These are phyloP conservation scores for Podila epigama DNA, from an alignment of 192 early-diverging fungal species.

Conservation along the genomic window DNA sequence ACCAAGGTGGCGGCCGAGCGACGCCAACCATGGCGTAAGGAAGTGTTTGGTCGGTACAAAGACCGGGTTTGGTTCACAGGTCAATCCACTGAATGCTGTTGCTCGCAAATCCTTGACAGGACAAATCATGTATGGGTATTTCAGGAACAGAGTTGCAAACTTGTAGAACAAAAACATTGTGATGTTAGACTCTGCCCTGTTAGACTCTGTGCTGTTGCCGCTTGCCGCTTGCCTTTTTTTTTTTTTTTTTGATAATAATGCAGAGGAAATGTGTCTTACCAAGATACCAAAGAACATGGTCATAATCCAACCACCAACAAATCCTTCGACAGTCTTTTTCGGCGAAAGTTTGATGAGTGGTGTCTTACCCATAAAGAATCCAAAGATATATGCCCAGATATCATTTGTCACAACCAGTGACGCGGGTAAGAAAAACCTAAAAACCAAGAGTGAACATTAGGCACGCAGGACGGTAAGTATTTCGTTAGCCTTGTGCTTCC, in stretches of 20 bases:
- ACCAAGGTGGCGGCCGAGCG: constrained; percentile 35
- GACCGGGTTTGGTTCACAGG: constrained; percentile 64
- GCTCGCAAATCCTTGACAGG: constrained; percentile 61
- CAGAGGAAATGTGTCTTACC: constrained; percentile 40
- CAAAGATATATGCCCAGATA: constrained; percentile 94
- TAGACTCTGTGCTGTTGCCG: no score
- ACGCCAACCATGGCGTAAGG: constrained; percentile 51
- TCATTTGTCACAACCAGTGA: constrained; percentile 95
- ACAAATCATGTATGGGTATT: constrained; percentile 66
- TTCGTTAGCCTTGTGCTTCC: no score
- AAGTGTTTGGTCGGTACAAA: constrained; percentile 53
- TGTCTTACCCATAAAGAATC: constrained; percentile 93
- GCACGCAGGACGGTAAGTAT: neutral
- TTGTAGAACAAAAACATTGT: constrained; percentile 16
- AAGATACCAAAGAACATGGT: constrained; percentile 90
- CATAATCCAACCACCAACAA: constrained; percentile 85
- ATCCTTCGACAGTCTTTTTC: constrained; percentile 99
- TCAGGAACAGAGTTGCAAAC: constrained; percentile 57
- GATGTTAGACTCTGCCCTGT: no score
- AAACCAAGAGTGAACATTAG: neutral
- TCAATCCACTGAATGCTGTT: constrained; percentile 56
- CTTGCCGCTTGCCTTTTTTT: no score
- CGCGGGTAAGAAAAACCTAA: constrained; percentile 83
- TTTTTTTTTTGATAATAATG: neutral
- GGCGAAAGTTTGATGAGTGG: constrained; percentile 92